A percentile compares a stretch with the other conserved stretches of the same genome.
phyloP scores from a whole-genome alignment of 2,329 filamentous ascomycete species.

The Trichoderma simmonsii region DNA sequence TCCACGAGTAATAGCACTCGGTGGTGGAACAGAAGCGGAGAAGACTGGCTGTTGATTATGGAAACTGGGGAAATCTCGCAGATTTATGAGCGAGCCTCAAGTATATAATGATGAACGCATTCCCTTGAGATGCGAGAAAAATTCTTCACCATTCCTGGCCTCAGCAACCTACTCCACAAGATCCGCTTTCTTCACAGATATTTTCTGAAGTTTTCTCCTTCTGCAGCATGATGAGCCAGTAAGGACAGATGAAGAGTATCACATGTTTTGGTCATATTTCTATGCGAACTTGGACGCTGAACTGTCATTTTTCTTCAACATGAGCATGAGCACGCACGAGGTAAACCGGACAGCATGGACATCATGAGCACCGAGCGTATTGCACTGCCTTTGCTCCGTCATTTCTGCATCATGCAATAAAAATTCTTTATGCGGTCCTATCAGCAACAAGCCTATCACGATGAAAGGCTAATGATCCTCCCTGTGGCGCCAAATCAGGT shows the following conservation, averaged over 20 bases:
- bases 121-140: neutral
- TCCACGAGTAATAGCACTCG: neutral
- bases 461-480: neutral
- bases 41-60: neutral
- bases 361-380: neutral
- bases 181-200: neutral
- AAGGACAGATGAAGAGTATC: neutral
- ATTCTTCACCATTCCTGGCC: neutral
- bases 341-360: neutral
- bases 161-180: neutral
- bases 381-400: neutral
- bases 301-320: neutral
- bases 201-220: neutral
- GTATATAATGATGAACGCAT: neutral
- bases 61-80: neutral
- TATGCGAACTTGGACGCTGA: neutral
- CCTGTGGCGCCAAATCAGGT: neutral
- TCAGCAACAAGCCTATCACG: neutral
- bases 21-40: neutral
- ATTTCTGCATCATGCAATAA: neutral
- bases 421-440: neutral
- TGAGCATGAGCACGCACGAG: neutral
- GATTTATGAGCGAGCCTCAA: neutral
- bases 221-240: neutral
- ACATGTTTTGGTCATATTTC: neutral